phyloP scores from a whole-genome alignment of 192 early-diverging fungal species.

The Coemansia sp. region DNA sequence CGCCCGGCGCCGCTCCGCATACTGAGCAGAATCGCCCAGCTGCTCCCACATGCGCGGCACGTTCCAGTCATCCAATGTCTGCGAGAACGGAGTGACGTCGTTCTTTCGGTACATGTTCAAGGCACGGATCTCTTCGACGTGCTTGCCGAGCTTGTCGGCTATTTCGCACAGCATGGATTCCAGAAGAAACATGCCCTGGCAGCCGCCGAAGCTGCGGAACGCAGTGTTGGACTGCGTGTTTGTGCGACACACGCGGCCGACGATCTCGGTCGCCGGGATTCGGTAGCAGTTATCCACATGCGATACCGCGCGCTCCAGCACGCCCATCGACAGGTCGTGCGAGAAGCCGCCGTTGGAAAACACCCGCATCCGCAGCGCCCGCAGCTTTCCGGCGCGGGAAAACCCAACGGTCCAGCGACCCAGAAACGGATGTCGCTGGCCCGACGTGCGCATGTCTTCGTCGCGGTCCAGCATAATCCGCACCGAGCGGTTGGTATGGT shows the following conservation, averaged over 20 bases:
- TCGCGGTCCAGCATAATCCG: slow-evolving; percentile 80
- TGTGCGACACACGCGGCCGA: slow-evolving; percentile 76
- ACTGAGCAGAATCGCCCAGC: slow-evolving; percentile 60
- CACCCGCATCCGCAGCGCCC: slow-evolving; percentile 62
- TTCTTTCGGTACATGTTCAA: slow-evolving; percentile 73
- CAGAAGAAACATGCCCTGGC: slow-evolving; percentile 81
- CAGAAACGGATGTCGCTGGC: slow-evolving; percentile 80
- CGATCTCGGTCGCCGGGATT: slow-evolving; percentile 67
- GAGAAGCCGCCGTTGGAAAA: slow-evolving; percentile 71
- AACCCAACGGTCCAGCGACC: slow-evolving; percentile 78
- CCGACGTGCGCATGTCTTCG: slow-evolving; percentile 78
- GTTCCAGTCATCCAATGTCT: slow-evolving; percentile 71
- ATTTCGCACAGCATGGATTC: slow-evolving; percentile 80
- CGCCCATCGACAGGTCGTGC: slow-evolving; percentile 64
- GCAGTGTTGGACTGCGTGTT: slow-evolving; percentile 87
- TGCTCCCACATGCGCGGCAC: slow-evolving; percentile 71
- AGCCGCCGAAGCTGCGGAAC: slow-evolving; percentile 84
- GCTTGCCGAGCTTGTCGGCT: slow-evolving; percentile 67
- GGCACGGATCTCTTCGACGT: slow-evolving; percentile 65
- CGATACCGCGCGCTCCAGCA: slow-evolving; percentile 73
- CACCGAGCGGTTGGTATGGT: slow-evolving; percentile 67
- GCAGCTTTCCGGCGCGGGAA: slow-evolving; percentile 64
- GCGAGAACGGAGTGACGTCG: slow-evolving; percentile 72
- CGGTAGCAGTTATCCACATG: slow-evolving; percentile 82
- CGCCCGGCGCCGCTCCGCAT: slow-evolving; percentile 54